Conservation (phyloP, 768 basidiomycete genomes). For the Lactifluus volemus region DNA sequence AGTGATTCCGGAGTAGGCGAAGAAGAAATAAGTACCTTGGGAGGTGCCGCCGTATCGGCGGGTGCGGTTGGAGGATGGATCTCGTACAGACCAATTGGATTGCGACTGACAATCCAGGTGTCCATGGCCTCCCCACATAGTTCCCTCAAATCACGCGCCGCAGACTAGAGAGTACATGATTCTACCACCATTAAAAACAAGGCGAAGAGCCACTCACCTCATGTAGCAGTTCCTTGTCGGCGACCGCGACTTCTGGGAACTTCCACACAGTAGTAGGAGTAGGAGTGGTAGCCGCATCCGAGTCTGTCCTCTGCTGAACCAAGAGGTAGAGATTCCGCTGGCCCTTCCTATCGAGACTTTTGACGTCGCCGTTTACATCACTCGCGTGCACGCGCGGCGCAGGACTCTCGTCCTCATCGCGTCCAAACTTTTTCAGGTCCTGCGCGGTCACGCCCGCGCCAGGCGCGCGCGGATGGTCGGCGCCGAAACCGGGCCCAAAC, state of each 20-base stretch:
- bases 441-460: conserved; percentile 16
- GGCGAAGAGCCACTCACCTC: conserved; percentile 41
- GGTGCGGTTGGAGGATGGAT: conserved; percentile 27
- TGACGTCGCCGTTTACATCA: conserved; percentile 51
- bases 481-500: conserved; percentile 58
- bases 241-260: conserved; percentile 64
- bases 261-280: conserved; percentile 51
- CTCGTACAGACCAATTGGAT: conserved; percentile 76
- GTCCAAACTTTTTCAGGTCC: conserved; percentile 20
- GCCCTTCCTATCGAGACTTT: conserved; percentile 73
- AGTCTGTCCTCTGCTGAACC: conserved; percentile 37
- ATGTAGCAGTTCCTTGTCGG: conserved; percentile 64
- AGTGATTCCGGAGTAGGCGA: background rate
- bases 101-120: conserved; percentile 86
- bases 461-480: conserved; percentile 7
- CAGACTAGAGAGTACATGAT: conserved; percentile 43
- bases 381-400: conserved; percentile 53
- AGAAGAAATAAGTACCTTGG: conserved; percentile 15
- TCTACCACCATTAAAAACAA: background rate
- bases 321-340: conserved; percentile 87
- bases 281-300: conserved; percentile 31
- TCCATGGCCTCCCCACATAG: conserved; percentile 83
- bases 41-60: conserved; percentile 15
- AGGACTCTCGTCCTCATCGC: conserved; percentile 54
- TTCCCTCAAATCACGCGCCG: conserved; percentile 56